phyloP scores from a whole-genome alignment of 1,139 yeast genomes.

The Candida sanyaensis region DNA sequence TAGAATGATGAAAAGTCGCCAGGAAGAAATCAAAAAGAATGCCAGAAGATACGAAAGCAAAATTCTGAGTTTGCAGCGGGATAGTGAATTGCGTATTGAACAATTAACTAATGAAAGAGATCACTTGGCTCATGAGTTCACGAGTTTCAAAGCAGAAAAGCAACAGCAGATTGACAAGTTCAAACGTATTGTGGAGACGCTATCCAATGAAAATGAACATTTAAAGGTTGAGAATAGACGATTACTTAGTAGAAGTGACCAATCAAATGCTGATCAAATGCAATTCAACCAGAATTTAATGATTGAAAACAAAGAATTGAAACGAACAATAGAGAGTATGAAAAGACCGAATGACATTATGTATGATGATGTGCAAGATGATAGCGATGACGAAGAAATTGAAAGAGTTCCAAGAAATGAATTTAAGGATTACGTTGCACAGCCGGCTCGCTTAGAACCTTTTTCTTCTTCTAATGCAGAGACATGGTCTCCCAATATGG shows the following conservation, averaged over 20 bases:
- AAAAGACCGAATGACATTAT: background rate
- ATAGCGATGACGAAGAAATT: background rate
- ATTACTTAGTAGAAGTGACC: background rate
- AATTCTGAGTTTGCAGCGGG: background rate
- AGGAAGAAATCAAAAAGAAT: background rate
- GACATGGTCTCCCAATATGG: background rate
- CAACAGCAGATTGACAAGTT: background rate
- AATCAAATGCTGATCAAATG: background rate
- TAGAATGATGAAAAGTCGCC: background rate
- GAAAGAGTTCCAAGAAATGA: background rate
- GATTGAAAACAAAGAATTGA: constrained; percentile 1
- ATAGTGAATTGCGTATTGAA: background rate
- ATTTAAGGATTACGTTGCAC: background rate
- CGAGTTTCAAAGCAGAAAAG: background rate
- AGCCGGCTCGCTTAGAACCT: background rate
- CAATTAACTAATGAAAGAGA: background rate
- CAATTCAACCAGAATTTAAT: background rate
- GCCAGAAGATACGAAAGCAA: constrained; percentile 2
- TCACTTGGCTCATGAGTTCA: background rate
- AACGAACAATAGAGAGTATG: background rate
- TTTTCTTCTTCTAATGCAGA: background rate
- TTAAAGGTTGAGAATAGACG: background rate
- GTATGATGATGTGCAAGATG: constrained; percentile 1
- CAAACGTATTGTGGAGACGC: background rate
- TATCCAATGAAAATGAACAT: background rate